phyloP scores from a whole-genome alignment of 345 rosid species.

The Citrus reticulata region DNA sequence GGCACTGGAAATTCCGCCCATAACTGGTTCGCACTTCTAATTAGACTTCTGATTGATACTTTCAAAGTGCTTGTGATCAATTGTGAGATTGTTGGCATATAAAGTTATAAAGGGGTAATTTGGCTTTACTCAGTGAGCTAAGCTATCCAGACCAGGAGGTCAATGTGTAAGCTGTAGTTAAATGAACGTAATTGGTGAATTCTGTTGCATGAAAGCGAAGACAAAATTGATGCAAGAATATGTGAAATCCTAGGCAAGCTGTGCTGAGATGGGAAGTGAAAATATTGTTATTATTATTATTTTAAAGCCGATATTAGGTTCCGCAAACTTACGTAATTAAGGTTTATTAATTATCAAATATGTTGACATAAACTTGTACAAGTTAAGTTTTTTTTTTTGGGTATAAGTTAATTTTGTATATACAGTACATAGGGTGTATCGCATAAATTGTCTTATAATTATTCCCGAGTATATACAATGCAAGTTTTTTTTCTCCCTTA shows the following conservation, averaged over 20 bases:
- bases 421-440: not conserved
- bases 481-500: too few species aligned
- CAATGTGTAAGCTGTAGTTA: not conserved
- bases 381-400: too few species aligned
- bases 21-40: not conserved
- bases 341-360: not conserved
- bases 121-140: not conserved
- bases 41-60: conserved; percentile 4
- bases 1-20: conserved; percentile 27
- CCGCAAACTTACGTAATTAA: not conserved
- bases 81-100: not conserved
- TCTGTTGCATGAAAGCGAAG: not conserved
- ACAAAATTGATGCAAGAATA: not conserved
- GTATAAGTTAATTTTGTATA: too few species aligned
- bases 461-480: not conserved
- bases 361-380: not conserved
- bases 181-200: not conserved
- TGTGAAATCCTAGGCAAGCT: conserved; percentile 3
- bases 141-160: not conserved
- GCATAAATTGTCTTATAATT: not conserved
- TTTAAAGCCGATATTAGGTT: not conserved
- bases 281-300: not conserved
- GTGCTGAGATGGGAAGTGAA: not conserved
- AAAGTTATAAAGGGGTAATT: not conserved
- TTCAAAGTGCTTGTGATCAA: conserved; percentile 3